Evolutionary conservation across 2,329 filamentous ascomycete species (phyloP), one percentile per base, ranked within the genome.

Genomic region (Microcera coccophila): DNA sequence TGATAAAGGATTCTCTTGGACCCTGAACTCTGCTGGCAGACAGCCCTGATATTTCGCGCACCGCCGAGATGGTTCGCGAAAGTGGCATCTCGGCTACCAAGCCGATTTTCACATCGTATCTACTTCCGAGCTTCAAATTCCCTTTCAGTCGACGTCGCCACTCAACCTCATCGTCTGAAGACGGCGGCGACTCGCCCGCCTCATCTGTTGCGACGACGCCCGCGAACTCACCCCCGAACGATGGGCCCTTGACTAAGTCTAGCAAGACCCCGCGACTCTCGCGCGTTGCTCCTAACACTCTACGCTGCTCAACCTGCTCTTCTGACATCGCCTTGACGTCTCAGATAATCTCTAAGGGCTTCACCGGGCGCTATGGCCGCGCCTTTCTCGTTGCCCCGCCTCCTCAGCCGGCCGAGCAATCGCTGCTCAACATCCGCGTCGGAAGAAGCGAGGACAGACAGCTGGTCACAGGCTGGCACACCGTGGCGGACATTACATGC

Each of bases 301-400:
- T 85, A 38, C 73, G 78, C 50, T 85, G 81, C 64, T 67, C 69
- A 24, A 68, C 63, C 38, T 85, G 81, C 66, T 70, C 77, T 11
- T 68, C 74, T 41, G 79, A 85, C 60, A 61, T 85, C n/a, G 81
- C 79, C 15, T 79, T 79, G 55, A 60, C 70, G 14, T 71, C 74
- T 11, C 80, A 84, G 59, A 77, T 85, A 46, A 72, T 85, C 29
- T 79, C 74, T 49, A 84, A 84, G 59, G 77, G 79, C 49, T 85
- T 85, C 65, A 82, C 76, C 0, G 82, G 82, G 15, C 78, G 80
- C 16, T 75, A 83, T 60, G 82, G 82, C 5, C 74, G 80, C 18
- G 81, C 81, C 11, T 82, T 76, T 57, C 72, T 85, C 37, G 76
- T 84, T 37, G 68, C 75, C 36, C 69, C 68, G 16, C 55, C 58